A percentile compares a stretch with the other conserved stretches of the same genome.
Conservation (phyloP, 441 rosid genomes). For the Sinapis alba region DNA sequence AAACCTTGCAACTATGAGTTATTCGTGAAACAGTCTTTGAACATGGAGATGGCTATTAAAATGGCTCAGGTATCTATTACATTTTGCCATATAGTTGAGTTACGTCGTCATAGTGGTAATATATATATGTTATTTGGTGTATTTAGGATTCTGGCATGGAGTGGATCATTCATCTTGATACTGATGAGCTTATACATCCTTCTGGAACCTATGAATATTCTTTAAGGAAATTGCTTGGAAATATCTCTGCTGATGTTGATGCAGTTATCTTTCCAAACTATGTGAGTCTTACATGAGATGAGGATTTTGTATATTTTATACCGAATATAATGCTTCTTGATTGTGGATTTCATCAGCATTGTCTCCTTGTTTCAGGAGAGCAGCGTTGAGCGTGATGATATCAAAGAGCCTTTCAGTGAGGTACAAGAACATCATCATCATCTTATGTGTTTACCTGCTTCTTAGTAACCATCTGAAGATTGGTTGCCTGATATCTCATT, state of each 20-base stretch:
- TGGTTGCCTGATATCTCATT: constrained; percentile 11
- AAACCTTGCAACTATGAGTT: constrained; percentile 91
- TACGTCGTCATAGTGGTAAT: neutral
- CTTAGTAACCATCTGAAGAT: neutral
- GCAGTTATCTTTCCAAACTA: constrained; percentile 86
- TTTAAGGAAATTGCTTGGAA: constrained; percentile 66
- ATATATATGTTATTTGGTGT: constrained; percentile 11
- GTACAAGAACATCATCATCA: constrained; percentile 37
- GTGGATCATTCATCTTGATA: constrained; percentile 96
- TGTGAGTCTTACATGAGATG: constrained; percentile 53
- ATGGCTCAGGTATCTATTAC: constrained; percentile 81
- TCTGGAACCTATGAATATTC: constrained; percentile 81
- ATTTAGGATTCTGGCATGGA: constrained; percentile 78
- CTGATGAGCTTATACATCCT: constrained; percentile 87
- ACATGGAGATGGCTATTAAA: constrained; percentile 94
- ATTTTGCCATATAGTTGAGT: constrained; percentile 8
- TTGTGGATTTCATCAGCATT: constrained; percentile 22
- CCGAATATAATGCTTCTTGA: neutral
- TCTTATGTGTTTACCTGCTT: neutral
- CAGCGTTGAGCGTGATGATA: constrained; percentile 81
- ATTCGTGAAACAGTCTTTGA: constrained; percentile 92
- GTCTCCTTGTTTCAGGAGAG: constrained; percentile 68
- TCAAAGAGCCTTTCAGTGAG: constrained; percentile 88
- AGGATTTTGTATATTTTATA: too few species aligned
- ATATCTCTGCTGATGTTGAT: constrained; percentile 70